Evolutionary conservation across 73 alveolate species (phyloP), one percentile per base, ranked within the genome.

Genomic region (Stentor roeselii): DNA sequence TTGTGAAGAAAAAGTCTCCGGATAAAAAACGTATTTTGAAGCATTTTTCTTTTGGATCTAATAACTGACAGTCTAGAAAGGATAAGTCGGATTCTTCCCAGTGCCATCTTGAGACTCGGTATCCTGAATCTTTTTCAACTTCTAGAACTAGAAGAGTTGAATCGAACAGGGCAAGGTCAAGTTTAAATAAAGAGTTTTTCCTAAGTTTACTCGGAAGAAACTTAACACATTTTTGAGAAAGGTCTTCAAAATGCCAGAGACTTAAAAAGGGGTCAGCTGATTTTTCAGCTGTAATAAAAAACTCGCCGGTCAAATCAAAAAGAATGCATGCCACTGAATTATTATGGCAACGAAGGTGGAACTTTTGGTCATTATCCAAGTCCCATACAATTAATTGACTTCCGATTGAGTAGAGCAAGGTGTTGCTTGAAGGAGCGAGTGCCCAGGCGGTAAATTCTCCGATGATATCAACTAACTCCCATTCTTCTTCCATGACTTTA

Each of bases 401-500:
- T 11, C 67, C 67, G 6, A 50, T 21, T 50, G 67, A 50, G 21
- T 50, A 50, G 6, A 50, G 6, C 21, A 50, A 21, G 67, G 67
- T 50, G 21, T 50, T 50, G 21, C 21, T 50, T 50, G 6, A 6
- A 11, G 6, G 67, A 21, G 67, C 67, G 30, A 50, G 6, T 6
- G 67, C 67, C 67, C 67, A 50, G 21, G 67, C 67, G 6, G 6
- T 6, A 50, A 50, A 50, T 50, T 6, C 30, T 21, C 67, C 67
- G 67, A 21, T 50, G 6, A 50, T 50, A 50, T 50, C 67, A 21
- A 50, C 67, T 11, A 50, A 21, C 21, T 50, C 67, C 67, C 67
- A 50, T 50, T 50, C 67, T 50, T 50, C 67, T 50, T 50, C 67
- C 67, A 50, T 50, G 21, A 50, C n/a, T n/a, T n/a, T n/a, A n/a